Evolutionary conservation across 306 rosid genomes (phyloP).

Genomic region (Crataegus laevigata): DNA sequence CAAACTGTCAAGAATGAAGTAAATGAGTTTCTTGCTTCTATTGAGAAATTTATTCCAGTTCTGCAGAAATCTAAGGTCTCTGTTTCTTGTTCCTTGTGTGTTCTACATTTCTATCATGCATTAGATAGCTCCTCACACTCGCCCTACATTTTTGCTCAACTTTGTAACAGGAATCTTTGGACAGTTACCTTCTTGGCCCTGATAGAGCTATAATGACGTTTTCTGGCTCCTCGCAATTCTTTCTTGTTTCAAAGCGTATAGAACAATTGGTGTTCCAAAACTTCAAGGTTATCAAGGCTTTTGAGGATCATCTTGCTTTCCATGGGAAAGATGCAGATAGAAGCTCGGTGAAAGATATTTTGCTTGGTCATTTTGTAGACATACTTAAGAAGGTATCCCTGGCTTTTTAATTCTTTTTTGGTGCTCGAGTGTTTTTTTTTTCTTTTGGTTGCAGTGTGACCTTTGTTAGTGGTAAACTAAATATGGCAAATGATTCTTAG

Average conservation of each 20-base stretch:
- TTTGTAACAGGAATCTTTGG: constrained; percentile 60
- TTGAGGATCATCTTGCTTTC: constrained; percentile 32
- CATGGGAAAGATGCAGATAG: constrained; percentile 27
- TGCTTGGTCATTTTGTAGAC: constrained; percentile 53
- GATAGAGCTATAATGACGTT: constrained; percentile 34
- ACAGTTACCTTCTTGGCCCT: constrained; percentile 50
- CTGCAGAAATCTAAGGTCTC: constrained; percentile 65
- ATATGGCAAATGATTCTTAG: not conserved
- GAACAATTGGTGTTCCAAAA: constrained; percentile 47
- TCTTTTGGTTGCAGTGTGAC: too few relatives aligned
- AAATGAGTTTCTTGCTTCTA: constrained; percentile 36
- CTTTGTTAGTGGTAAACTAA: too few relatives aligned
- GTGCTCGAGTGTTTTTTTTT: not conserved
- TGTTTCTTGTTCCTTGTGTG: constrained; percentile 17
- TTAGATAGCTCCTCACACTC: constrained; percentile 1
- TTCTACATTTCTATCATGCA: constrained; percentile 11
- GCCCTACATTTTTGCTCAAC: constrained; percentile 12
- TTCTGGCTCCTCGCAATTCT: constrained; percentile 20
- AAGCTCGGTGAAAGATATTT: constrained; percentile 41
- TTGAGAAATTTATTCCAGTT: constrained; percentile 49
- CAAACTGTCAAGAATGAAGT: constrained; percentile 37
- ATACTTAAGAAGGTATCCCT: constrained; percentile 49
- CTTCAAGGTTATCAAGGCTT: constrained; percentile 40
- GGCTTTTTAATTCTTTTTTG: not conserved
- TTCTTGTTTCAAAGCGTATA: constrained; percentile 55